Evolutionary conservation across 2,329 filamentous ascomycete species (phyloP).

Genomic region (Trichoderma simmonsii): DNA sequence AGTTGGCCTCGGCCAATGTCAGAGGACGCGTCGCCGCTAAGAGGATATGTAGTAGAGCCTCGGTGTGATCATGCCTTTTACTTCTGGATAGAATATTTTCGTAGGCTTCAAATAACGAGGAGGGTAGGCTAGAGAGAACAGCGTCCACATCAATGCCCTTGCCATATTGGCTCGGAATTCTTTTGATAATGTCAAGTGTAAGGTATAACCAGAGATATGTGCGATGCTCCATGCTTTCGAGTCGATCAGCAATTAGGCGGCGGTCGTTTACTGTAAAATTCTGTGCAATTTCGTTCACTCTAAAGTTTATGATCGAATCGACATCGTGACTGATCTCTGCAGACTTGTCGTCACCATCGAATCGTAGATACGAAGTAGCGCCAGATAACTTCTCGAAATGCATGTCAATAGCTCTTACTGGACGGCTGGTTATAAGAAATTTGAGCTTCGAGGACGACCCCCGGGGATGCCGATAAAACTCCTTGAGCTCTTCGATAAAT

Average conservation of each 20-base stretch:
- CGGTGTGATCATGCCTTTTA: neutral
- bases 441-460: constrained; percentile 25
- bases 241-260: constrained; percentile 23
- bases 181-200: constrained; percentile 31
- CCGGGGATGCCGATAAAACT: constrained; percentile 14
- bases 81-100: constrained; percentile 25
- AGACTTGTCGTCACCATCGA: constrained; percentile 29
- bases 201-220: constrained; percentile 42
- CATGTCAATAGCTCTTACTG: constrained; percentile 23
- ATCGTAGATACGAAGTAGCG: constrained; percentile 21
- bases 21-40: neutral
- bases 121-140: constrained; percentile 21
- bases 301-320: constrained; percentile 29
- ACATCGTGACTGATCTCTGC: constrained; percentile 32
- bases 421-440: constrained; percentile 34
- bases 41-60: neutral
- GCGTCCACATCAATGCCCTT: constrained; percentile 13
- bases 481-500: constrained; percentile 21
- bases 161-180: constrained; percentile 18
- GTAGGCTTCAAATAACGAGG: constrained; percentile 24
- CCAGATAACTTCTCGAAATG: constrained; percentile 21
- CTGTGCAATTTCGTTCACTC: constrained; percentile 16
- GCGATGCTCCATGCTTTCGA: constrained; percentile 31
- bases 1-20: constrained; percentile 8
- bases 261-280: constrained; percentile 22